Conservation (phyloP, 179 eudicot species). For the Actinidia polygama region DNA sequence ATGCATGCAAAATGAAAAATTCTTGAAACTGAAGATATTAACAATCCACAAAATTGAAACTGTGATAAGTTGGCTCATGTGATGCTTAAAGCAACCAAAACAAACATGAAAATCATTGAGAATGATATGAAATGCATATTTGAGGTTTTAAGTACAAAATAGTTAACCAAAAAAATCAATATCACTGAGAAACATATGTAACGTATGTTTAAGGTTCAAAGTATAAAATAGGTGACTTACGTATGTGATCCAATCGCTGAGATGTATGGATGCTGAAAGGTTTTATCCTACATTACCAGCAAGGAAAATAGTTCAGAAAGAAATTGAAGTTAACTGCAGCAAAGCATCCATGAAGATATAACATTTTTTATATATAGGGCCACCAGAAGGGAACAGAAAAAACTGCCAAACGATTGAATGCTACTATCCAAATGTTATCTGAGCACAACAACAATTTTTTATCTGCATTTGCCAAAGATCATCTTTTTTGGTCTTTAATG, state of each 20-base stretch:
- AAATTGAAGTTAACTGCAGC: slow-evolving; percentile 1
- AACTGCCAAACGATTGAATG: neutral
- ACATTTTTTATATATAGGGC: neutral
- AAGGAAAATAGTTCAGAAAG: slow-evolving; percentile 12
- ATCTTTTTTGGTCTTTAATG: too few relatives aligned
- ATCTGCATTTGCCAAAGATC: too few relatives aligned
- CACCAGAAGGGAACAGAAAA: neutral
- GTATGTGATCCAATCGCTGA: slow-evolving; percentile 90
- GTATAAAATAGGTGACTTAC: slow-evolving; percentile 50
- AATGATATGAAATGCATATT: too few relatives aligned
- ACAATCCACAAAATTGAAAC: neutral
- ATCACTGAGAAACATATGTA: neutral
- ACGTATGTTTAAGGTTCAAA: neutral
- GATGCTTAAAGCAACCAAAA: too few relatives aligned
- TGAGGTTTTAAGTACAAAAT: too few relatives aligned
- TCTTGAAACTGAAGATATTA: neutral
- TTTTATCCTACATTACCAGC: slow-evolving; percentile 75
- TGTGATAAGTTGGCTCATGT: neutral
- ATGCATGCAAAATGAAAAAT: neutral
- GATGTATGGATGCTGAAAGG: slow-evolving; percentile 87
- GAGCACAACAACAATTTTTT: neutral
- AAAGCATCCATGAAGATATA: neutral
- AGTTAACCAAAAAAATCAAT: neutral
- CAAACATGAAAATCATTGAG: too few relatives aligned
- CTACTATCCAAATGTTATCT: neutral